Conservation (phyloP, 345 rosid species). For the Lenwebbia sp. region DNA sequence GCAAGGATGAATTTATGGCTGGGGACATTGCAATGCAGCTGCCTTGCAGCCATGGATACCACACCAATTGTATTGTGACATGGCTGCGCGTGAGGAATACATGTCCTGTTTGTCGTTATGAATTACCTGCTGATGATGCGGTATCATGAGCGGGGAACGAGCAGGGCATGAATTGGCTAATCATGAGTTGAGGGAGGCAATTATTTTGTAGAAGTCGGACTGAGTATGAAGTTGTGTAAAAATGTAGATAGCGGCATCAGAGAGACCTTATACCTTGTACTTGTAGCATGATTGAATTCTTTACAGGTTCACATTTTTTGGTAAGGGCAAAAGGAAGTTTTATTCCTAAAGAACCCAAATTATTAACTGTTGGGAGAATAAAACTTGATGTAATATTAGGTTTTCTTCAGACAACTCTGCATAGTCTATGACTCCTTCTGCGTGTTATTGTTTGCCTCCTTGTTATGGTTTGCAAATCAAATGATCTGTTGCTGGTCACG, state of each 20-base stretch:
- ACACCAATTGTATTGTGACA: conserved; percentile 69
- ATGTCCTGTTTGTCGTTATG: conserved; percentile 84
- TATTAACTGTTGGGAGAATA: background rate
- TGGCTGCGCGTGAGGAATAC: conserved; percentile 83
- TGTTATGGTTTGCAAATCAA: background rate
- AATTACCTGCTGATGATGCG: conserved; percentile 74
- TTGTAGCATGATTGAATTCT: background rate
- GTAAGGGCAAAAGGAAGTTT: background rate
- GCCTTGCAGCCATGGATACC: conserved; percentile 76
- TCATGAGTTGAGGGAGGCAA: background rate
- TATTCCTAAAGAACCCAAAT: background rate
- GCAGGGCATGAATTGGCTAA: background rate
- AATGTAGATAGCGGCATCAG: background rate
- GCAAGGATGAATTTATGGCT: conserved; percentile 59
- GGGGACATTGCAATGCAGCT: conserved; percentile 54
- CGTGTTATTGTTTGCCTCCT: background rate
- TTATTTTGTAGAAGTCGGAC: background rate
- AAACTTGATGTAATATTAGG: background rate
- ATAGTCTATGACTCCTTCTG: background rate
- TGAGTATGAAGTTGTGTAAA: background rate
- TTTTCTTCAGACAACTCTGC: background rate
- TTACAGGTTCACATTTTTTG: background rate
- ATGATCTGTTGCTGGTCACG: background rate
- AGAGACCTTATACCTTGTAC: background rate
- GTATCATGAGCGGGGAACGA: conserved; percentile 48